Evolutionary conservation across 768 basidiomycete genomes (phyloP).

Genomic region (Candolleomyces eurysporus): DNA sequence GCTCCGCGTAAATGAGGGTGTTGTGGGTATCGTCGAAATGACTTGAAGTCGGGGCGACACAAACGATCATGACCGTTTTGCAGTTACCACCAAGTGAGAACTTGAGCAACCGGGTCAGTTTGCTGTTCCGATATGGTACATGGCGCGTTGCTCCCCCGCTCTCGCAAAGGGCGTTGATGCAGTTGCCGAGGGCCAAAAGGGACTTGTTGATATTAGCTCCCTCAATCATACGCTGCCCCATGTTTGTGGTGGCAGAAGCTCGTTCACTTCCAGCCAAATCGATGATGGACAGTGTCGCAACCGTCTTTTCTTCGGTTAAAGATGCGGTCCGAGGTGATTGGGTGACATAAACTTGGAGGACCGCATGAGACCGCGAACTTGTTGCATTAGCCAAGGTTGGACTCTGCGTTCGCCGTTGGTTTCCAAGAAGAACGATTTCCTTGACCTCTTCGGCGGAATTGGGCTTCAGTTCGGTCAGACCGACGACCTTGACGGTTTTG

Average conservation of each 20-base stretch:
- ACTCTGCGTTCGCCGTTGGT: slow-evolving; percentile 85
- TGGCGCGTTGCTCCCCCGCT: slow-evolving; percentile 86
- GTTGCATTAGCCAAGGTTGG: slow-evolving; percentile 96
- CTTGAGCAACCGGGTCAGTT: slow-evolving; percentile 95
- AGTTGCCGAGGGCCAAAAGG: slow-evolving; percentile 93
- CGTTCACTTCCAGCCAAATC: slow-evolving; percentile 97
- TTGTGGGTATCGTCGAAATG: slow-evolving; percentile 99
- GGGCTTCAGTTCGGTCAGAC: slow-evolving; percentile 80
- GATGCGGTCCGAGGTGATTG: slow-evolving; percentile 85
- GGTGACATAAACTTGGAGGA: slow-evolving; percentile 91
- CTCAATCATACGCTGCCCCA: slow-evolving; percentile 98
- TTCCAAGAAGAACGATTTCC: slow-evolving; percentile 87
- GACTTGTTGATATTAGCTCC: slow-evolving; percentile 99
- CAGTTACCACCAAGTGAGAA: slow-evolving; percentile 98
- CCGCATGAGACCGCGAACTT: slow-evolving; percentile 96
- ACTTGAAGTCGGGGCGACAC: slow-evolving; percentile 89
- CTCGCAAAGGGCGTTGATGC: slow-evolving; percentile 97
- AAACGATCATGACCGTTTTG: slow-evolving; percentile 99
- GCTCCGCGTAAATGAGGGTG: slow-evolving; percentile 95
- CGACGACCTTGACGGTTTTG: slow-evolving; percentile 87
- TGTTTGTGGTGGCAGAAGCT: slow-evolving; percentile 93
- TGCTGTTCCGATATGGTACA: slow-evolving; percentile 96
- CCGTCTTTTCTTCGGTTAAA: slow-evolving; percentile 74
- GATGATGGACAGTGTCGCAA: slow-evolving; percentile 95
- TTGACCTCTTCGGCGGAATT: slow-evolving; percentile 90